Conservation (phyloP, 108 stramenopile species). For the Conticribra guillardii region DNA sequence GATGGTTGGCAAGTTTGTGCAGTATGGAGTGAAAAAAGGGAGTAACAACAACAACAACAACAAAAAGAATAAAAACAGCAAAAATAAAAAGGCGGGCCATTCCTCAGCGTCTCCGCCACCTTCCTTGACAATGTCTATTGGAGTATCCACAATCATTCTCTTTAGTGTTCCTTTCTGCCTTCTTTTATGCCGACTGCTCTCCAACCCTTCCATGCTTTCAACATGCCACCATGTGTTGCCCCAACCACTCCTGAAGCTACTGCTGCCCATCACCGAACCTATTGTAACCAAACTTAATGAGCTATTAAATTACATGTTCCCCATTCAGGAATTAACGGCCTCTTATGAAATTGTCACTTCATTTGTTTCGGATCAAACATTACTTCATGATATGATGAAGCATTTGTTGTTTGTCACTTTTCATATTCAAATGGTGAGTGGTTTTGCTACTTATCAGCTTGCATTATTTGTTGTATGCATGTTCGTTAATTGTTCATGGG, state of each 20-base stretch:
- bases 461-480: too few species aligned
- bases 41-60: background rate
- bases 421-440: slow-evolving; percentile 74
- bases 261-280: background rate
- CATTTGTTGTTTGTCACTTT: slow-evolving; percentile 87
- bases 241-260: background rate
- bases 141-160: background rate
- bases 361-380: slow-evolving; percentile 49
- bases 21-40: background rate
- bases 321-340: slow-evolving; percentile 62
- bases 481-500: too few species aligned
- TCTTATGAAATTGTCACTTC: slow-evolving; percentile 67
- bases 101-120: slow-evolving; percentile 4
- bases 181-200: slow-evolving; percentile 23
- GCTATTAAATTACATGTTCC: slow-evolving; percentile 59
- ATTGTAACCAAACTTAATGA: slow-evolving; percentile 6
- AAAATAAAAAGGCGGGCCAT: background rate
- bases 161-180: slow-evolving; percentile 26
- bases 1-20: slow-evolving; percentile 24
- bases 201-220: slow-evolving; percentile 31
- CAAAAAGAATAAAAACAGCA: background rate
- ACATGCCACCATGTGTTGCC: too few species aligned
- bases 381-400: slow-evolving; percentile 59
- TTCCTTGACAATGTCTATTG: slow-evolving; percentile 16
- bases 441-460: too few species aligned